These are phyloP conservation scores for Phyllosticta citrichinensis DNA, from an alignment of 2,329 filamentous ascomycete genomes.

Conservation along the genomic window DNA sequence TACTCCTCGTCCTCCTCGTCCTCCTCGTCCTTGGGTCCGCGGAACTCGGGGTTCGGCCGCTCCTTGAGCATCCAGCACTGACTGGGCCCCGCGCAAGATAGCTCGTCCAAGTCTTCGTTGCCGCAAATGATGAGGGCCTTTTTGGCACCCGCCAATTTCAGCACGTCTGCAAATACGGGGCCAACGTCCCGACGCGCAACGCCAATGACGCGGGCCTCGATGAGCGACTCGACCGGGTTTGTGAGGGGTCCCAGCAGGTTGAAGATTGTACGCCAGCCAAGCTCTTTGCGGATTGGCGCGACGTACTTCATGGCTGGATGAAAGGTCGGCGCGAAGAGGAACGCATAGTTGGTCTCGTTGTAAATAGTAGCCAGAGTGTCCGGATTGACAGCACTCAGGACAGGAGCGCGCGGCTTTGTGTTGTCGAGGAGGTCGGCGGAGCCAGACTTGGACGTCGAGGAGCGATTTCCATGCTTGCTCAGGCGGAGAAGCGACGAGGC, in stretches of 20 bases:
- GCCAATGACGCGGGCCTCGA: constrained; percentile 89
- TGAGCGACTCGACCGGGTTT: constrained; percentile 67
- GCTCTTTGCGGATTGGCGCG: constrained; percentile 71
- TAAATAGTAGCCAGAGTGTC: constrained; percentile 64
- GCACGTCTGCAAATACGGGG: constrained; percentile 76
- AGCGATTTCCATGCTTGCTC: constrained; percentile 92
- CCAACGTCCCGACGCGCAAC: constrained; percentile 83
- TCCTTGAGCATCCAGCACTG: constrained; percentile 75
- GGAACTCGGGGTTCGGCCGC: constrained; percentile 36
- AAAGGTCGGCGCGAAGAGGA: constrained; percentile 92
- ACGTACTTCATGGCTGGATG: constrained; percentile 91
- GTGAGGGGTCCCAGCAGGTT: constrained; percentile 89
- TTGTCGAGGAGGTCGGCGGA: constrained; percentile 82
- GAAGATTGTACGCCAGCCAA: constrained; percentile 95
- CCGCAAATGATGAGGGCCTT: constrained; percentile 92
- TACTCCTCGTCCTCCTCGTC: constrained; percentile 35
- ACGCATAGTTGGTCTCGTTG: constrained; percentile 76
- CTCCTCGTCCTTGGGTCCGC: constrained; percentile 18
- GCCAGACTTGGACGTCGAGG: constrained; percentile 89
- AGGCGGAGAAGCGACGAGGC: constrained; percentile 76
- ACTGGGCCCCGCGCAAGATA: constrained; percentile 81
- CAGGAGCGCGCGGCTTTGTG: constrained; percentile 61
- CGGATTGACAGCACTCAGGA: constrained; percentile 64
- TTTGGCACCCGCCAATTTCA: constrained; percentile 62
- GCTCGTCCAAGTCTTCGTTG: constrained; percentile 88